Evolutionary conservation across 1,284 basidiomycete species (phyloP).

Genomic region (Moesziomyces antarcticus): DNA sequence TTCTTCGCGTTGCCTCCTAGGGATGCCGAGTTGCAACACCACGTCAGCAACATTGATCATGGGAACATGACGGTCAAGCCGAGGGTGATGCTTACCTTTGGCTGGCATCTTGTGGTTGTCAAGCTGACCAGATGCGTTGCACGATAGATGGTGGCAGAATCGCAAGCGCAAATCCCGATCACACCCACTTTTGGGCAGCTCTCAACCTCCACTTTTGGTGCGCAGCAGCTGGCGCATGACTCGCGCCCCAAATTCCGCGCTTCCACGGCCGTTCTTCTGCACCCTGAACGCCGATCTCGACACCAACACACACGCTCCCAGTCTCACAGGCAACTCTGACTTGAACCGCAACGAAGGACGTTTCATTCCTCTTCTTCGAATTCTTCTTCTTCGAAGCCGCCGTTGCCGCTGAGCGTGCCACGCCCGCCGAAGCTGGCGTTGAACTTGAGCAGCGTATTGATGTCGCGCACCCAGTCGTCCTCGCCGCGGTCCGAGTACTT

Average conservation of each 20-base stretch:
- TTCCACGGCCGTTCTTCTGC: neutral
- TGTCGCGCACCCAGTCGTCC: conserved; percentile 94
- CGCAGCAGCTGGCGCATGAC: neutral
- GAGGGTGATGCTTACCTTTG: conserved; percentile 17
- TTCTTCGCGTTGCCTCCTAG: conserved; percentile 50
- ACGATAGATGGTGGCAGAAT: neutral
- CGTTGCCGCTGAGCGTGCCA: conserved; percentile 53
- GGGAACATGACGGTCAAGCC: neutral
- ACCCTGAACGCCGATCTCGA: neutral
- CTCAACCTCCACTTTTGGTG: neutral
- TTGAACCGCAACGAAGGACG: neutral
- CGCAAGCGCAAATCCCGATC: neutral
- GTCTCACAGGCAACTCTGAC: no score
- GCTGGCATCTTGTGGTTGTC: conserved; percentile 13
- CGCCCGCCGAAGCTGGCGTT: conserved; percentile 65
- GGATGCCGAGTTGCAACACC: no score
- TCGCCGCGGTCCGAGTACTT: conserved; percentile 73
- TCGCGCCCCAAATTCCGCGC: neutral
- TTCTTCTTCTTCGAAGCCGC: conserved; percentile 48
- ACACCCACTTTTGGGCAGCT: neutral
- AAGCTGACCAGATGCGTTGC: neutral
- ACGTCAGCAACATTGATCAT: neutral
- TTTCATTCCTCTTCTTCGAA: conserved; percentile 44
- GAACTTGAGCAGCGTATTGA: conserved; percentile 74
- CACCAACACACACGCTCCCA: no score